Evolutionary conservation across 352 stramenopile genomes (phyloP).

Genomic region (Phytophthora fragariaefolia): DNA sequence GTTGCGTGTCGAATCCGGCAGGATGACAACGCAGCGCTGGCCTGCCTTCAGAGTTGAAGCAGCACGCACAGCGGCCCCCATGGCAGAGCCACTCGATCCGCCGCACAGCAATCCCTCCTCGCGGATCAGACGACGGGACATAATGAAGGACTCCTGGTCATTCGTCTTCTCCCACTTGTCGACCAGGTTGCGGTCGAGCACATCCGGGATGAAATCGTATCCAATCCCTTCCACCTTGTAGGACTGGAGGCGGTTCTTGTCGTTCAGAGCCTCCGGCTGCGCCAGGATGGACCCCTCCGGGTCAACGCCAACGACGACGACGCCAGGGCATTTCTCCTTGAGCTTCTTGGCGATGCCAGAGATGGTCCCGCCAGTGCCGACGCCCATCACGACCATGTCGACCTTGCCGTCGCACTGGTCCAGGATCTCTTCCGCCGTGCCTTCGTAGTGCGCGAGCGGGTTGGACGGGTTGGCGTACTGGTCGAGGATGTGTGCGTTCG

Average conservation of each 20-base stretch:
- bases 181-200: conserved; percentile 92
- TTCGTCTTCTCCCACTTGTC: conserved; percentile 96
- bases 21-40: conserved; percentile 94
- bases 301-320: conserved; percentile 90
- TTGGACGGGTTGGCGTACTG: conserved; percentile 97
- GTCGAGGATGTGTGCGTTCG: conserved; percentile 95
- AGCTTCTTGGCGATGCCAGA: conserved; percentile 94
- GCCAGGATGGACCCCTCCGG: conserved; percentile 94
- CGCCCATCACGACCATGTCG: conserved; percentile 94
- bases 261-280: conserved; percentile 91
- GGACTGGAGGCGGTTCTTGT: conserved; percentile 84
- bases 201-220: conserved; percentile 97
- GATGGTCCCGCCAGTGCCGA: conserved; percentile 96
- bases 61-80: conserved; percentile 83
- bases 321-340: conserved; percentile 90
- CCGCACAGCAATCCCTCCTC: conserved; percentile 95
- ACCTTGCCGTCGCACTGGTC: conserved; percentile 92
- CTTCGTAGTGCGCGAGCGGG: conserved; percentile 95
- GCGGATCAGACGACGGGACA: conserved; percentile 94
- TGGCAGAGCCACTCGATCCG: conserved; percentile 91
- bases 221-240: conserved; percentile 97
- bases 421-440: conserved; percentile 95
- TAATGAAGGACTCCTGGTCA: conserved; percentile 94
- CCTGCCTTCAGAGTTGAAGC: conserved; percentile 80
- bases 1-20: conserved; percentile 96